Base-by-base conservation (phyloP, 2,329 filamentous ascomycete species). In the Periconia macrospinosa region DNA sequence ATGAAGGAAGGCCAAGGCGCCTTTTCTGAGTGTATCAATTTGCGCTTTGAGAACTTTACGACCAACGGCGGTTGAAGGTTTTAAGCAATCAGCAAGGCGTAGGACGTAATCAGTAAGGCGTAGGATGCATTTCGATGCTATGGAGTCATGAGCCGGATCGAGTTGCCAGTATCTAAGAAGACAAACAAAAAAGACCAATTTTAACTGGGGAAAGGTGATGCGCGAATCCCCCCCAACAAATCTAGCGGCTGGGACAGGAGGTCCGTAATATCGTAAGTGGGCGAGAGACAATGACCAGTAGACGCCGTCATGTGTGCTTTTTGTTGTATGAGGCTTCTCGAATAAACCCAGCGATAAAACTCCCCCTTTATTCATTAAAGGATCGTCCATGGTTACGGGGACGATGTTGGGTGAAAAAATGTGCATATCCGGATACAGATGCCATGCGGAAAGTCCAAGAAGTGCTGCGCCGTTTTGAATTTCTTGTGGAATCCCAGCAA, bases 341-440 rank as follows among this genome's bases (percentile, higher is more conserved):
- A 23, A 43, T 18, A 51, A 10, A 17, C 49, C 49, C 15, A 51
- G 10, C 1, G 49, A 41, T 9, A 51, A 27, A 7, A 44, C 13
- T 9, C 49, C 49, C 2, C 30, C 33, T n/a, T 14, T n/a, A 41
- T 17, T 17, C 10, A 51, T 23, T n/a, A 40, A n/a, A 2, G 49
- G 42, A 33, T 51, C 49, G 11, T 51, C 14, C 14, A 40, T 14
- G 3, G 7, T 15, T 1, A 46, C 33, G 30, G 11, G 13, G 6
- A n/a, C 41, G 27, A 35, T 18, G 3, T 11, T 40, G 5, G 30
- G 30, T 2, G 18, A 19, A 14, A 53, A 43, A 2, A 59, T 33
- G 8, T 44, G 30, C 35, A 62, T 47, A n/a, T 60, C 40, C 0
- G 60, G 60, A 45, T 60, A 62, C 1, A 62, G 44, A 43, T 62